Evolutionary conservation across 2,329 filamentous ascomycete species (phyloP).

Genomic region (Herpotrichia juniperi): DNA sequence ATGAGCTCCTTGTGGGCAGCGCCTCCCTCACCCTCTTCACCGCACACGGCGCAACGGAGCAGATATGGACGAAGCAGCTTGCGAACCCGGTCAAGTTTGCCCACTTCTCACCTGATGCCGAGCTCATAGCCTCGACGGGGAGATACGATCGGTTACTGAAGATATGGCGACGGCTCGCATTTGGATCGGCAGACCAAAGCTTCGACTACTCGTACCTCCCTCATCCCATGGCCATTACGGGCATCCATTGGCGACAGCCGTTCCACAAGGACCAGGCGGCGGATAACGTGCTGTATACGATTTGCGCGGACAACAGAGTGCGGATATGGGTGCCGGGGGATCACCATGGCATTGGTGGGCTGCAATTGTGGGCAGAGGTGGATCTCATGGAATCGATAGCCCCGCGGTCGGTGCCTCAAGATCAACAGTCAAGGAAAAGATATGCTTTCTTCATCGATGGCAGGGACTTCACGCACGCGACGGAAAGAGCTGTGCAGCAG

Average conservation of each 20-base stretch:
- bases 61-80: conserved; percentile 76
- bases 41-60: conserved; percentile 57
- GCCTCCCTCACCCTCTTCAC: conserved; percentile 73
- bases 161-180: conserved; percentile 87
- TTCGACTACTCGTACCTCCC: conserved; percentile 91
- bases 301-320: conserved; percentile 79
- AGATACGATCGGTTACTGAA: conserved; percentile 84
- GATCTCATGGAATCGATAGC: conserved; percentile 76
- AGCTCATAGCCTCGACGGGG: conserved; percentile 82
- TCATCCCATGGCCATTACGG: conserved; percentile 82
- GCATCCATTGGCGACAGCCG: conserved; percentile 83
- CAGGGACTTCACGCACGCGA: conserved; percentile 76
- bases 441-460: conserved; percentile 86
- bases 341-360: conserved; percentile 69
- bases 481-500: conserved; percentile 74
- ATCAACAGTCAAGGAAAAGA: conserved; percentile 53
- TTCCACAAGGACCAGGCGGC: conserved; percentile 77
- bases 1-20: conserved; percentile 83
- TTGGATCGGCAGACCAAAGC: conserved; percentile 79
- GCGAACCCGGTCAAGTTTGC: conserved; percentile 77
- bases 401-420: conserved; percentile 53
- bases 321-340: conserved; percentile 85
- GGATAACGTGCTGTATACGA: conserved; percentile 89
- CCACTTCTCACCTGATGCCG: conserved; percentile 82
- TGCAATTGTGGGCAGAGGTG: conserved; percentile 81